Evolutionary conservation across 305 asterid species (phyloP).

Genomic region (Solanum hybrid): DNA sequence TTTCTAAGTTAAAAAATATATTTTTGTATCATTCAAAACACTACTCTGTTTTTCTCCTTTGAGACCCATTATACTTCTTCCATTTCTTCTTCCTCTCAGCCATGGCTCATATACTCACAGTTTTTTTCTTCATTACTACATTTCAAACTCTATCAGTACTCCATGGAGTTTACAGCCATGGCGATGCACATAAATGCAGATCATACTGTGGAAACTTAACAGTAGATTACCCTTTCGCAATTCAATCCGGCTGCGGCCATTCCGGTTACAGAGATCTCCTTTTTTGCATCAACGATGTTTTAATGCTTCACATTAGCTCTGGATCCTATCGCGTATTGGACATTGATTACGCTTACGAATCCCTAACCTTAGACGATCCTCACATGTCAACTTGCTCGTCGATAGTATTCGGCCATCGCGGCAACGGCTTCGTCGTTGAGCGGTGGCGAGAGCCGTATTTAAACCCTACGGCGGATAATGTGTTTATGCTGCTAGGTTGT

Average conservation of each 20-base stretch:
- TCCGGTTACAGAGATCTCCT: slow-evolving; percentile 68
- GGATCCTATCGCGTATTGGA: slow-evolving; percentile 85
- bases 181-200: slow-evolving; percentile 44
- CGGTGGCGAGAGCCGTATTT: slow-evolving; percentile 55
- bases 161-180: slow-evolving; percentile 20
- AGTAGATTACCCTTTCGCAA: slow-evolving; percentile 62
- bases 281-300: slow-evolving; percentile 74
- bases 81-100: slow-evolving; percentile 9
- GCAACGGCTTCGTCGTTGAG: slow-evolving; percentile 82
- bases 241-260: slow-evolving; percentile 80
- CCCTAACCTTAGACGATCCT: slow-evolving; percentile 72
- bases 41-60: neutral
- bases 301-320: slow-evolving; percentile 74
- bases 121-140: slow-evolving; percentile 8
- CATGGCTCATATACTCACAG: slow-evolving; percentile 27
- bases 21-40: neutral
- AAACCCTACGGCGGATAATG: slow-evolving; percentile 59
- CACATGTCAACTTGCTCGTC: slow-evolving; percentile 83
- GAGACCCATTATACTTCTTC: neutral
- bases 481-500: slow-evolving; percentile 74
- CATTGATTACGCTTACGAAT: slow-evolving; percentile 67
- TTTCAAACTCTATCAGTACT: slow-evolving; percentile 10
- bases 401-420: slow-evolving; percentile 59
- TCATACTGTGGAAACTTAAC: slow-evolving; percentile 84
- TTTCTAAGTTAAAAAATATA: neutral